Evolutionary conservation across 257 asterid species (phyloP).

Genomic region (Primulina huaijiensis): DNA sequence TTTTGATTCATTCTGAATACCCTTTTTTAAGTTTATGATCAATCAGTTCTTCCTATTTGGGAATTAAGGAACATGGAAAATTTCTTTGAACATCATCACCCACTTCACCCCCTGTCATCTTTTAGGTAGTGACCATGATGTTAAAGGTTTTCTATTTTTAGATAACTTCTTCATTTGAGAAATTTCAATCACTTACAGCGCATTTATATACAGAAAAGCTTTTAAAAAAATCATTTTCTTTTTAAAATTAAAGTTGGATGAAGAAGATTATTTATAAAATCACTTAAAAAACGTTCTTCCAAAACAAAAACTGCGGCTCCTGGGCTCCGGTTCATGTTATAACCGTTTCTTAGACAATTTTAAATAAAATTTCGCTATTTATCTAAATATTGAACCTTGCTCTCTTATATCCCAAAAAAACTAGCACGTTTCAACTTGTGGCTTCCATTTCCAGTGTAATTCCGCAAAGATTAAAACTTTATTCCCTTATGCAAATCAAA

Average conservation of each 20-base stretch:
- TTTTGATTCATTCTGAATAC: neutral
- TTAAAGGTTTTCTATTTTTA: too few relatives aligned
- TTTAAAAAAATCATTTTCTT: neutral
- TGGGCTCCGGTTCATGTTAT: neutral
- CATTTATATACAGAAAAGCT: neutral
- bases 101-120: neutral
- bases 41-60: too few relatives aligned
- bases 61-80: too few relatives aligned
- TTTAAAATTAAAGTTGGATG: neutral
- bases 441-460: neutral
- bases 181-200: neutral
- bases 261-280: too few relatives aligned
- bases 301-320: neutral
- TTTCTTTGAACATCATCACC: neutral
- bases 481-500: neutral
- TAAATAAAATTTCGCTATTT: too few relatives aligned
- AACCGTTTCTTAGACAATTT: neutral
- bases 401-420: too few relatives aligned
- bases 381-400: neutral
- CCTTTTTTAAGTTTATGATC: neutral
- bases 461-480: conserved; percentile 14
- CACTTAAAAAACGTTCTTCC: neutral
- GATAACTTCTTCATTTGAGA: neutral
- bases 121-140: neutral
- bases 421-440: neutral